phyloP scores from a whole-genome alignment of 2,329 filamentous ascomycete genomes.

The Magnaporthiopsis incrustans region DNA sequence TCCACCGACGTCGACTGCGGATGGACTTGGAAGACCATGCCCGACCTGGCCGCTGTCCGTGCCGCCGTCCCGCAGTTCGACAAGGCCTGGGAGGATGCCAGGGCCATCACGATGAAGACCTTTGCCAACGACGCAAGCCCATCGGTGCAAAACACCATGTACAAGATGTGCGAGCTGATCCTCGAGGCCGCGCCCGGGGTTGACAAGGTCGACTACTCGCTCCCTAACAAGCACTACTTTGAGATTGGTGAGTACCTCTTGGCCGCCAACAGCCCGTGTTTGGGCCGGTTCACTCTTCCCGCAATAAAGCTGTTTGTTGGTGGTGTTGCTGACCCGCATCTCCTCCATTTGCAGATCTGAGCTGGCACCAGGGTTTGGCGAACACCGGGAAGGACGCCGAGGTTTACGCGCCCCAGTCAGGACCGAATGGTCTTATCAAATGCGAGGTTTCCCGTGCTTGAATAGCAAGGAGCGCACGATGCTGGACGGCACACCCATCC shows the following conservation, averaged over 20 bases:
- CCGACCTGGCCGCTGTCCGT: constrained; percentile 58
- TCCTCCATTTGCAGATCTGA: constrained; percentile 52
- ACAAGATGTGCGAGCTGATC: constrained; percentile 92
- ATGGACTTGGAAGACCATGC: constrained; percentile 78
- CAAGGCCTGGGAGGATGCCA: constrained; percentile 67
- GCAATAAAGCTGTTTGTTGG: too few species aligned
- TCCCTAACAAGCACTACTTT: constrained; percentile 99
- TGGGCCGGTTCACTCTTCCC: not conserved
- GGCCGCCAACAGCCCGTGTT: not conserved
- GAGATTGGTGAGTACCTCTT: constrained; percentile 57
- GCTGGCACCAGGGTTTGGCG: constrained; percentile 92
- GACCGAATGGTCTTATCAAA: constrained; percentile 92
- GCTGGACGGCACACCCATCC: not conserved
- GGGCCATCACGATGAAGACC: constrained; percentile 77
- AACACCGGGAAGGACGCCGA: constrained; percentile 95
- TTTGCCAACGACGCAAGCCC: constrained; percentile 89
- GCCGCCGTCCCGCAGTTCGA: constrained; percentile 62
- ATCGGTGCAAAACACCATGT: constrained; percentile 96
- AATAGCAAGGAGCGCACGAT: not conserved
- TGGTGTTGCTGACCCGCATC: not conserved
- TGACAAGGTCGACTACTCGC: constrained; percentile 66
- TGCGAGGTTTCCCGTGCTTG: constrained; percentile 66
- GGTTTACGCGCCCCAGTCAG: constrained; percentile 86
- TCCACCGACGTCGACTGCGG: constrained; percentile 83
- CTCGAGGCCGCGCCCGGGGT: constrained; percentile 66